Evolutionary conservation across 768 basidiomycete species (phyloP).

Genomic region (Tricholomella constricta): DNA sequence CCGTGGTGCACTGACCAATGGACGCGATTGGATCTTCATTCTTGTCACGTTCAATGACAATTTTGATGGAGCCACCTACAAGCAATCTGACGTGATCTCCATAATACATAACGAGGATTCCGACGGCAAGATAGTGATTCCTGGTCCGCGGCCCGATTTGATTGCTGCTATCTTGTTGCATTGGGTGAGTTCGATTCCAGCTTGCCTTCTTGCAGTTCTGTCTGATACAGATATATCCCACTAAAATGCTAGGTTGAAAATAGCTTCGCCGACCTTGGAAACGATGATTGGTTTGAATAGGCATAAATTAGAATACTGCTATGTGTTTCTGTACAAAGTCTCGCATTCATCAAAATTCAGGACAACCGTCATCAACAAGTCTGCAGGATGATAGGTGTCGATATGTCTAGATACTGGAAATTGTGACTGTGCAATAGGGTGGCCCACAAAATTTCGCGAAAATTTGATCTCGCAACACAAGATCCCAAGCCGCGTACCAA

Average conservation of each 20-base stretch:
- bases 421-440: too few relatives aligned
- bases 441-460: too few relatives aligned
- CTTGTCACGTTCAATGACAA: conserved; percentile 18
- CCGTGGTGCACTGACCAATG: conserved; percentile 19
- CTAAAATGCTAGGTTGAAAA: neutral
- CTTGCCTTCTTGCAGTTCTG: neutral
- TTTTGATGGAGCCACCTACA: conserved; percentile 16
- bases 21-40: conserved; percentile 23
- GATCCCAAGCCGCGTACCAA: too few relatives aligned
- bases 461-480: too few relatives aligned
- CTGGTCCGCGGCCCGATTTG: conserved; percentile 6
- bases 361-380: too few relatives aligned
- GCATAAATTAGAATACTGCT: too few relatives aligned
- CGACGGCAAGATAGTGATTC: neutral
- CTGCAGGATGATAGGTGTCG: too few relatives aligned
- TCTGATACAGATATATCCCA: too few relatives aligned
- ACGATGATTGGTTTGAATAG: neutral
- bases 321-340: too few relatives aligned
- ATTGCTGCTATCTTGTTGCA: conserved; percentile 19
- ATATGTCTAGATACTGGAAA: too few relatives aligned
- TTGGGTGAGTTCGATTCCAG: conserved; percentile 8
- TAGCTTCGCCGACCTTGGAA: neutral
- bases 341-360: too few relatives aligned
- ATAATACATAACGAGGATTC: neutral
- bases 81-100: conserved; percentile 8